Evolutionary conservation across 495 filamentous ascomycete genomes (phyloP).

Genomic region (Hypoxylon lienhwacheense): DNA sequence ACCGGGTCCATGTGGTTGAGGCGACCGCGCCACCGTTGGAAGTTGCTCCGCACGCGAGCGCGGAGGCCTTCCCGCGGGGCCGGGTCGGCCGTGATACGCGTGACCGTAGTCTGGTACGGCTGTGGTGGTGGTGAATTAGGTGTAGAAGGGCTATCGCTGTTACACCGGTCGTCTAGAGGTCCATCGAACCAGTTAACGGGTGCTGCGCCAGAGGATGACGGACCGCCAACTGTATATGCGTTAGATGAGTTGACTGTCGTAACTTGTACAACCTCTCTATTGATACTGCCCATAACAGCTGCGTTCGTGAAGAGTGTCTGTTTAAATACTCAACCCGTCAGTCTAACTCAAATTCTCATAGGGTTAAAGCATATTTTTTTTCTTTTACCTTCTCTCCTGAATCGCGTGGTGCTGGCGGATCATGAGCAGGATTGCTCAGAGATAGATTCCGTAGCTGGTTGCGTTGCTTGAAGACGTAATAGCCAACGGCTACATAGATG

Average conservation of each 20-base stretch:
- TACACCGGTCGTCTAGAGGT: conserved; percentile 22
- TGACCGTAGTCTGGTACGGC: conserved; percentile 32
- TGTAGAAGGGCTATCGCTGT: conserved; percentile 13
- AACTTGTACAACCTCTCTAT: conserved; percentile 37
- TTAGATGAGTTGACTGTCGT: conserved; percentile 38
- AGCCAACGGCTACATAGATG: conserved; percentile 74
- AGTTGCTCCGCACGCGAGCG: conserved; percentile 2
- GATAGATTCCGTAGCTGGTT: conserved; percentile 57
- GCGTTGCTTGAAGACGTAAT: conserved; percentile 65
- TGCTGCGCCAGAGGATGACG: conserved; percentile 19
- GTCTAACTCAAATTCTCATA: neutral
- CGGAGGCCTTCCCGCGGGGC: conserved; percentile 19
- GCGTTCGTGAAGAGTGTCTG: conserved; percentile 37
- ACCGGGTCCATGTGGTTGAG: conserved; percentile 57
- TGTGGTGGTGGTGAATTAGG: conserved; percentile 8
- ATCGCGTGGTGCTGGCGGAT: conserved; percentile 29
- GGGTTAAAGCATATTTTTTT: neutral
- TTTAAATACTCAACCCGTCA: neutral
- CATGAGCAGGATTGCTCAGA: conserved; percentile 38
- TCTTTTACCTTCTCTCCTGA: conserved; percentile 49
- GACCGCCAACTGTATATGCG: conserved; percentile 8
- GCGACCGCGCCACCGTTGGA: conserved; percentile 33
- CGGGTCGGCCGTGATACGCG: conserved; percentile 28
- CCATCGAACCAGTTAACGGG: conserved; percentile 37
- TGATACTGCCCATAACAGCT: conserved; percentile 39